Conservation (phyloP, 2,329 filamentous ascomycete genomes). For the Calonectria naviculata region DNA sequence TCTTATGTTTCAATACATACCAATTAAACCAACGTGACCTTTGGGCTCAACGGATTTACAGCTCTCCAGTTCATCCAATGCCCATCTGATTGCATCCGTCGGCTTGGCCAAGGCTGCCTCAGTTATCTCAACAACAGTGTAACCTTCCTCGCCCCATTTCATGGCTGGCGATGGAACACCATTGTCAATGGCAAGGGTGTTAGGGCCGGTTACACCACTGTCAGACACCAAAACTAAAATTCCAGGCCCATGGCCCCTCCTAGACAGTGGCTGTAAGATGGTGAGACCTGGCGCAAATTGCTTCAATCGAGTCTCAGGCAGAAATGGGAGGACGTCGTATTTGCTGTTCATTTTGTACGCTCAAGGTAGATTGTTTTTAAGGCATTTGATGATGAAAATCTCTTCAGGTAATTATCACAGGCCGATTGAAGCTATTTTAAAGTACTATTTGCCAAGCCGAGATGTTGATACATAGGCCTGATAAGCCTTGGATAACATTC, state of each 20-base stretch:
- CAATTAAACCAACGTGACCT: neutral
- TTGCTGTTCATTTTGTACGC: conserved; percentile 10
- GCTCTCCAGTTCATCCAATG: conserved; percentile 30
- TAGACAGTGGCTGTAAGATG: conserved; percentile 14
- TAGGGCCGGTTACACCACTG: conserved; percentile 28
- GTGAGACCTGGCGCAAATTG: conserved; percentile 8
- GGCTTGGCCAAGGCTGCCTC: conserved; percentile 27
- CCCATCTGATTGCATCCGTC: conserved; percentile 9
- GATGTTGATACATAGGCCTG: neutral
- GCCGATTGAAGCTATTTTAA: neutral
- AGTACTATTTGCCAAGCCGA: neutral
- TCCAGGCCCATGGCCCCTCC: neutral
- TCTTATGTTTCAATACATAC: neutral
- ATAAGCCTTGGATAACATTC: neutral
- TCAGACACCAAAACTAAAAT: conserved; percentile 39
- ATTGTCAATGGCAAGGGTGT: conserved; percentile 30
- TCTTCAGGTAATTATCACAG: neutral
- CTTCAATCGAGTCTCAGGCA: conserved; percentile 7
- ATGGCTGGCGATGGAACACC: conserved; percentile 63
- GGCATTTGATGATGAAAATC: neutral
- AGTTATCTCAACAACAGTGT: conserved; percentile 67
- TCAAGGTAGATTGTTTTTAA: neutral
- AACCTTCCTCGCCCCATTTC: conserved; percentile 81
- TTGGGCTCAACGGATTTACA: conserved; percentile 10
- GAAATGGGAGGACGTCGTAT: conserved; percentile 9